Evolutionary conservation across 768 basidiomycete species (phyloP).

Genomic region (Sutorius australiensis): DNA sequence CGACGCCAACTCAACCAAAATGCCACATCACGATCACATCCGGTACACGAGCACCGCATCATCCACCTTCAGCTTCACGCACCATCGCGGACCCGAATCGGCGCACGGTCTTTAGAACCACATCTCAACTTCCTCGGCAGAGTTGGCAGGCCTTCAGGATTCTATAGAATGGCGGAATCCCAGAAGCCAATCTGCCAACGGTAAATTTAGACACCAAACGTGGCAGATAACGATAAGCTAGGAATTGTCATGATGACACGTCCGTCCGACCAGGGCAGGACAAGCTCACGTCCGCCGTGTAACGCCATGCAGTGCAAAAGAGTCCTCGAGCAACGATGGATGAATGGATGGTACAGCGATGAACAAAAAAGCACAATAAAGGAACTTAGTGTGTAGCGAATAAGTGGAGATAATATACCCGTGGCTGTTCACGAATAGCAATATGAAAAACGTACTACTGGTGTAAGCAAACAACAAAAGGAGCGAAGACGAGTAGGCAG

Average conservation of each 20-base stretch:
- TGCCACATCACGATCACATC: too few species aligned
- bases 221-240: background rate
- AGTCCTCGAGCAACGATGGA: background rate
- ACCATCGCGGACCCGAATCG: background rate
- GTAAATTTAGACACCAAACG: background rate
- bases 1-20: too few species aligned
- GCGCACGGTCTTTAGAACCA: background rate
- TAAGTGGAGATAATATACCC: conserved; percentile 16
- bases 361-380: background rate
- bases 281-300: too few species aligned
- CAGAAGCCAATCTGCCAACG: too few species aligned
- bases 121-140: too few species aligned
- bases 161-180: too few species aligned
- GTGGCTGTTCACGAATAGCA: background rate
- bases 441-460: background rate
- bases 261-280: background rate
- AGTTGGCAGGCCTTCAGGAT: too few species aligned
- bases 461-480: background rate
- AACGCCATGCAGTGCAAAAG: too few species aligned
- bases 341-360: conserved; percentile 6
- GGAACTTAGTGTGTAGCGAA: conserved; percentile 15
- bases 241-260: background rate
- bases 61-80: background rate
- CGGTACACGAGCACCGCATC: background rate
- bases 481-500: background rate